These are phyloP conservation scores for Tremellales sp. DNA, from an alignment of 1,284 basidiomycete genomes.

Conservation along the genomic window DNA sequence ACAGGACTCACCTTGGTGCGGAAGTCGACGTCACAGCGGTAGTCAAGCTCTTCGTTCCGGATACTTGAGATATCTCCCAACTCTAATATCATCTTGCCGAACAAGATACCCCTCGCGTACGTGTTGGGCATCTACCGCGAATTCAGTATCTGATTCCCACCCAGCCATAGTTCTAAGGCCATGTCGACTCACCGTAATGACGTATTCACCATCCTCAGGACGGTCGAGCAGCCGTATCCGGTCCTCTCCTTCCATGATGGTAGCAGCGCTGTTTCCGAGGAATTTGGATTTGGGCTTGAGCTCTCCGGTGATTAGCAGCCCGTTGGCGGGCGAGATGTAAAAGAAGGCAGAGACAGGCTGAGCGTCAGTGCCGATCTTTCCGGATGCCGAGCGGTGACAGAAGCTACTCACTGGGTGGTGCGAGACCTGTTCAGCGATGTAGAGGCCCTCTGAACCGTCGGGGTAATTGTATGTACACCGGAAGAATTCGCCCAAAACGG, in stretches of 20 bases:
- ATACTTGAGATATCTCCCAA: conserved; percentile 88
- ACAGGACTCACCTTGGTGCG: conserved; percentile 72
- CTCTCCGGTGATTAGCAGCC: conserved; percentile 76
- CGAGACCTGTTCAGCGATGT: conserved; percentile 87
- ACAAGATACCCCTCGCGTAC: conserved; percentile 93
- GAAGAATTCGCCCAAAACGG: conserved; percentile 96
- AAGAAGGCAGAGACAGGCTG: conserved; percentile 89
- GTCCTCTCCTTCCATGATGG: conserved; percentile 94
- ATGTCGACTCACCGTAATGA: conserved; percentile 35
- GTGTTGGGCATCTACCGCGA: conserved; percentile 77
- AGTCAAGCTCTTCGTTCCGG: conserved; percentile 70
- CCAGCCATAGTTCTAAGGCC: too few species aligned
- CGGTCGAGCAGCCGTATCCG: conserved; percentile 72
- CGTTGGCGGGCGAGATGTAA: conserved; percentile 91
- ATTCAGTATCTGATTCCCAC: neutral
- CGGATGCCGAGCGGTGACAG: neutral
- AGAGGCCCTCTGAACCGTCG: conserved; percentile 88
- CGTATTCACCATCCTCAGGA: conserved; percentile 69
- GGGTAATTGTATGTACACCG: conserved; percentile 91
- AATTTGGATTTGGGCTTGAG: conserved; percentile 88
- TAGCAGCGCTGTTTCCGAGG: conserved; percentile 92
- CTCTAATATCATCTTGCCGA: conserved; percentile 97
- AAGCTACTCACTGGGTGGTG: conserved; percentile 45
- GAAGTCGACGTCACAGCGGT: conserved; percentile 86
- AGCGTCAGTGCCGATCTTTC: too few species aligned